phyloP scores from a whole-genome alignment of 306 rosid species.

The Cicer cuneatum region DNA sequence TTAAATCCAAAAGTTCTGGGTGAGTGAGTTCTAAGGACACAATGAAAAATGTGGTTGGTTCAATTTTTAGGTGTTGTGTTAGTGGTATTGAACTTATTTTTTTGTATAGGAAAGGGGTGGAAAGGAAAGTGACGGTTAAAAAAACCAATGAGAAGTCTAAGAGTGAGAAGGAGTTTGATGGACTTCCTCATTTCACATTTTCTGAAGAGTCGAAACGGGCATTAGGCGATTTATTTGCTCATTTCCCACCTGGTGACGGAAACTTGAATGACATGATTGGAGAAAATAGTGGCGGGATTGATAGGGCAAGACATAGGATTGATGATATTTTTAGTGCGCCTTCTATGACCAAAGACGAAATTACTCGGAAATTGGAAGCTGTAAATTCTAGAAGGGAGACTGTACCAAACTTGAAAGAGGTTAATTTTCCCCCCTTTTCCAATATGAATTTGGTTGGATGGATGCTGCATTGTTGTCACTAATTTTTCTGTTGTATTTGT shows the following conservation, averaged over 20 bases:
- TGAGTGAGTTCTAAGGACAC: constrained; percentile 67
- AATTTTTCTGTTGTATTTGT: constrained; percentile 36
- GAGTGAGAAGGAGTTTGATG: neutral
- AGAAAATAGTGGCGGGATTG: constrained; percentile 25
- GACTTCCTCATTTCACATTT: constrained; percentile 55
- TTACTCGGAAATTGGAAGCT: constrained; percentile 57
- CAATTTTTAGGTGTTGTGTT: neutral
- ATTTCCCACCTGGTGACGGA: constrained; percentile 76
- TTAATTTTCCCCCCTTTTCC: constrained; percentile 30
- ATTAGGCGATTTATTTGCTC: constrained; percentile 60
- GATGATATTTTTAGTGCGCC: constrained; percentile 66
- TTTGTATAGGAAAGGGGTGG: constrained; percentile 55
- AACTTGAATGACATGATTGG: constrained; percentile 43
- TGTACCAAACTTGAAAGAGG: constrained; percentile 59
- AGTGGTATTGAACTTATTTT: constrained; percentile 39
- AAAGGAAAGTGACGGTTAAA: constrained; percentile 50
- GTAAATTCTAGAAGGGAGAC: constrained; percentile 50
- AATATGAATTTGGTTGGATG: constrained; percentile 44
- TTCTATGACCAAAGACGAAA: constrained; percentile 56
- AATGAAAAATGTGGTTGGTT: constrained; percentile 18
- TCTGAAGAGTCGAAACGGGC: constrained; percentile 57
- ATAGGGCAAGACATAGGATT: constrained; percentile 16
- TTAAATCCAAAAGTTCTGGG: constrained; percentile 86
- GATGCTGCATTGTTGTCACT: constrained; percentile 33
- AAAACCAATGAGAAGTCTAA: constrained; percentile 50